Conservation (phyloP, 2,329 filamentous ascomycete species). For the Myriosclerotinia scirpicola region DNA sequence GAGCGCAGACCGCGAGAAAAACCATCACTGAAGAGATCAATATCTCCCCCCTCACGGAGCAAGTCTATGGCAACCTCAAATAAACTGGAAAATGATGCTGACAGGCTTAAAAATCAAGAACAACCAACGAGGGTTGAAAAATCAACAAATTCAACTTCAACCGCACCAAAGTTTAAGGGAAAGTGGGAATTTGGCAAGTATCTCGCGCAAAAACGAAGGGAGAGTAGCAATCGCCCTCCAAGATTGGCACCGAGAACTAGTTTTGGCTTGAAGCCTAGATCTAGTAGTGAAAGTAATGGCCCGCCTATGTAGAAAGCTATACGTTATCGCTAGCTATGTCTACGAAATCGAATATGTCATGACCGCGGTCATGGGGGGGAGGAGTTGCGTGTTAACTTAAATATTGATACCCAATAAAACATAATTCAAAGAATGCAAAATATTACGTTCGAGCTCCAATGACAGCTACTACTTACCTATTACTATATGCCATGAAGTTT, state of each 20-base stretch:
- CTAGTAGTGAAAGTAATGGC: background rate
- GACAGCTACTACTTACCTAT: background rate
- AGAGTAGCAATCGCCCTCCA: background rate
- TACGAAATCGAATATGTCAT: background rate
- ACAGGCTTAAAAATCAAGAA: background rate
- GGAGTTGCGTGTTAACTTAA: background rate
- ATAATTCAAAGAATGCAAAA: background rate
- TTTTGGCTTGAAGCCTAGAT: slow-evolving; percentile 13
- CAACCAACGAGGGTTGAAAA: background rate
- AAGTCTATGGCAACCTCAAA: background rate
- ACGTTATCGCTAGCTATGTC: background rate
- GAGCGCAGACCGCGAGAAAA: background rate
- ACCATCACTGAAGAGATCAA: background rate
- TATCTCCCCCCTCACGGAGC: background rate
- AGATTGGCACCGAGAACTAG: slow-evolving; percentile 15
- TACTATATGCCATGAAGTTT: background rate
- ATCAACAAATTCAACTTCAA: background rate
- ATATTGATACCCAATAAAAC: background rate
- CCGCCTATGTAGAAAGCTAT: background rate
- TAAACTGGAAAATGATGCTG: background rate
- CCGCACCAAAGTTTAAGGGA: background rate
- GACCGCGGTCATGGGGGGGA: background rate
- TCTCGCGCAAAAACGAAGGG: slow-evolving; percentile 14
- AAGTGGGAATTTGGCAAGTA: slow-evolving; percentile 19
- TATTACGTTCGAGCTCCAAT: background rate